Base-by-base conservation (phyloP, 2,329 filamentous ascomycete genomes). In the Fusarium robinianum region DNA sequence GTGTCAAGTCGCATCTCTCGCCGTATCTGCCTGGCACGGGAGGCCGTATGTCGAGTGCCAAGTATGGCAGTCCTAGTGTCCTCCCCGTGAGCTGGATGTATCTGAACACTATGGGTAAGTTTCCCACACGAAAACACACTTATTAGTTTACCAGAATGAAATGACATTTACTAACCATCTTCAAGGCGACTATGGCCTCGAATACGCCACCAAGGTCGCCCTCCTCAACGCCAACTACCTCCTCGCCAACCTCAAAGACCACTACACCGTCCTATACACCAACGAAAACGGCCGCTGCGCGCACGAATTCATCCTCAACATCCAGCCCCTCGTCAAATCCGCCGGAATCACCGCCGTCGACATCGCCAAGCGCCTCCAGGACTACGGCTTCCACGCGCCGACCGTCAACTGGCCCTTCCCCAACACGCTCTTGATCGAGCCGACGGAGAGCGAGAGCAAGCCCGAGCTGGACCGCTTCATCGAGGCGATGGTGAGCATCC, bases 181-280 rank as follows among this genome's bases (percentile, higher is more conserved):
- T 90, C 67, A 85, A 92, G 60, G 58, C 14, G 61, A 57, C 27
- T 78, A 83, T 14, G 92, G 92, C 15, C 79, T 97, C 22, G 94
- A 87, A 7, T 87, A 92, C 62, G 90, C 90, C 8, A 96, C 92
- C 36, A 89, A 95, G 71, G 85, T 95, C 58, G 94, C 90, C 2
- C 76, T 97, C 12, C 81, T 97, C 39, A 96, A 96, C 70, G 92
- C 92, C 53, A 97, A 97, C 79, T 97, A 97, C 76, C 89, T 97
- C 66, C 87, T 96, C 65, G 86, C 88, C 32, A 86, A 88, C 41
- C 85, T 97, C 33, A 85, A 87, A 67, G 83, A 85, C 3, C 83
- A 96, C 74, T 97, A 94, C 72, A 79, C 82, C 3, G 91, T 97
- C 51, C 77, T 96, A n/a, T 96, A 96, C 75, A 95, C 90, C 58